Conservation (phyloP, 2,329 filamentous ascomycete genomes). For the Ascochyta koolunga region DNA sequence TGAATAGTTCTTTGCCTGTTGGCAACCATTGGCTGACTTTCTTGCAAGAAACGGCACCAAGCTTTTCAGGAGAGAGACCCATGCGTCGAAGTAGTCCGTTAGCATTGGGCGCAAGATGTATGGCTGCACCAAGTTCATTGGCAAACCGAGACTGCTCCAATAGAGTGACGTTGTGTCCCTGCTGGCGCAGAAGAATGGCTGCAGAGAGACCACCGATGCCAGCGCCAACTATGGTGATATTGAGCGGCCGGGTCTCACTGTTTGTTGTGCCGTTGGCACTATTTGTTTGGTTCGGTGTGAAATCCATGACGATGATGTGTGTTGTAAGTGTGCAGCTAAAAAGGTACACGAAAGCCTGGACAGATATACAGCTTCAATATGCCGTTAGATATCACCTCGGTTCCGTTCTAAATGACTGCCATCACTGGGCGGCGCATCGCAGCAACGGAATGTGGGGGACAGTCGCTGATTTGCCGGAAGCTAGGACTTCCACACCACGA, state of each 20-base stretch:
- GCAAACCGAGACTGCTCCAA: slow-evolving; percentile 59
- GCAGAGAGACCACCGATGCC: slow-evolving; percentile 62
- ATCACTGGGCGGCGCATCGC: not conserved
- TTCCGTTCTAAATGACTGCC: not conserved
- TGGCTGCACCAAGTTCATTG: slow-evolving; percentile 64
- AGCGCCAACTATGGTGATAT: slow-evolving; percentile 48
- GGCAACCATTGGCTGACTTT: slow-evolving; percentile 49
- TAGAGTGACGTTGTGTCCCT: slow-evolving; percentile 36
- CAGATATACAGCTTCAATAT: not conserved
- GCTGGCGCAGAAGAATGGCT: slow-evolving; percentile 59
- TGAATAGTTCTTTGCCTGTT: slow-evolving; percentile 45
- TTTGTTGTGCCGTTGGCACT: slow-evolving; percentile 1
- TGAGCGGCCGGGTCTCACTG: slow-evolving; percentile 40
- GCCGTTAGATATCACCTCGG: not conserved
- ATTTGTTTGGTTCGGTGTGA: slow-evolving; percentile 16
- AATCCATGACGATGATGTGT: slow-evolving; percentile 20
- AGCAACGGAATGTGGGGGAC: slow-evolving; percentile 12
- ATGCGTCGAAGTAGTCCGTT: slow-evolving; percentile 61
- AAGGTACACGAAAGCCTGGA: not conserved
- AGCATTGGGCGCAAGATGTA: slow-evolving; percentile 68
- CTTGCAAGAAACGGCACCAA: slow-evolving; percentile 43
- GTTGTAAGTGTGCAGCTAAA: not conserved
- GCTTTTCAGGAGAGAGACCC: slow-evolving; percentile 50
- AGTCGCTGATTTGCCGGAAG: not conserved
- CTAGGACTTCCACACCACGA: not conserved